Conservation (phyloP, 2,329 filamentous ascomycete species). For the Aspergillus niger region DNA sequence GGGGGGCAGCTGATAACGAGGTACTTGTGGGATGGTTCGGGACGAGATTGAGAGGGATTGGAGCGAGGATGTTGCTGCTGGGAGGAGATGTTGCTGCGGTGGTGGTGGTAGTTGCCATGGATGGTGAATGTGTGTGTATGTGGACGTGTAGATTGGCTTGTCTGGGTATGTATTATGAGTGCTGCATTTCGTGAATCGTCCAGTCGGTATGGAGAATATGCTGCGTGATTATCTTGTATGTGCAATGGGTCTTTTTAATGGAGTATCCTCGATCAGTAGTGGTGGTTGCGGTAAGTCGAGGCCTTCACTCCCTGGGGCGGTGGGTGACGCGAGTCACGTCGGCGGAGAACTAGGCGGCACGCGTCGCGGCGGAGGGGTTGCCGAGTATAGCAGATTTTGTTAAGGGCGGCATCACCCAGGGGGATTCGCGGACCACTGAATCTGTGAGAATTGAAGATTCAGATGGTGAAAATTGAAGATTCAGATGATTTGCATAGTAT, state of each 20-base stretch:
- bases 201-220: no score
- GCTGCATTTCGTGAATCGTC: no score
- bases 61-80: constrained; percentile 31
- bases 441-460: no score
- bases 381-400: not conserved
- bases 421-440: no score
- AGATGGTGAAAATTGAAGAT: no score
- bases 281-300: not conserved
- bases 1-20: not conserved
- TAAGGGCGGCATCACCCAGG: no score
- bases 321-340: constrained; percentile 8
- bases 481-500: no score
- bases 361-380: constrained; percentile 23
- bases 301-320: not conserved
- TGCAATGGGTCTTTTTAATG: not conserved
- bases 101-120: constrained; percentile 40
- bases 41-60: constrained; percentile 37
- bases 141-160: not conserved
- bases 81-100: not conserved
- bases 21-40: constrained; percentile 14
- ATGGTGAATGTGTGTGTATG: constrained; percentile 36
- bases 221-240: not conserved
- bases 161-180: no score
- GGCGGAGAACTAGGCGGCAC: constrained; percentile 27
- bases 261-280: not conserved